A percentile compares a stretch with the other conserved stretches of the same genome.
Evolutionary conservation across 2,329 filamentous ascomycete species (phyloP).

Genomic region (Colletotrichum musae): DNA sequence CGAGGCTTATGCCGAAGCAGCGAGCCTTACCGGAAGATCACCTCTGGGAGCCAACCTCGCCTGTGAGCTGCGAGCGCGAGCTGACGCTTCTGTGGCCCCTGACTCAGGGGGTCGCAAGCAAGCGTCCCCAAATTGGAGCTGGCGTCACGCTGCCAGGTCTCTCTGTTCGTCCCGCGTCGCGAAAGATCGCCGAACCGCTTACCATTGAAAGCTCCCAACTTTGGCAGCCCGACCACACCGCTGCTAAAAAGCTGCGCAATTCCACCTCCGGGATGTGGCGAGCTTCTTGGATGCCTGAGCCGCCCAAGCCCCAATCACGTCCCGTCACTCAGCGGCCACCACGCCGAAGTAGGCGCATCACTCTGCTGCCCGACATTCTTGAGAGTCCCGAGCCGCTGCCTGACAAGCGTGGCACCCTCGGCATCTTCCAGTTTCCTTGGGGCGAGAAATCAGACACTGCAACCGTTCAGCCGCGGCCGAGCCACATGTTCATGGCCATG

Average conservation of each 20-base stretch:
- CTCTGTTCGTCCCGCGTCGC: conserved; percentile 52
- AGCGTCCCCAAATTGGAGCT: conserved; percentile 14
- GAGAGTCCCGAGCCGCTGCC: conserved; percentile 73
- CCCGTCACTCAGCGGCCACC: conserved; percentile 67
- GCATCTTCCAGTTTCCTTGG: conserved; percentile 77
- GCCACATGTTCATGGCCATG: conserved; percentile 61
- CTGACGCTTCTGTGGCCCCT: conserved; percentile 17
- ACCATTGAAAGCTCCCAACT: conserved; percentile 54
- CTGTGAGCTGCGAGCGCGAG: conserved; percentile 33
- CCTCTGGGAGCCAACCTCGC: conserved; percentile 35
- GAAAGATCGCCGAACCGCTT: conserved; percentile 52
- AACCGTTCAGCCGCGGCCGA: conserved; percentile 56
- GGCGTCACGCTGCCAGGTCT: conserved; percentile 47
- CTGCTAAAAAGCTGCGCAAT: conserved; percentile 42
- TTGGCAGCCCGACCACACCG: conserved; percentile 52
- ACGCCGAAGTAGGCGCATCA: conserved; percentile 69
- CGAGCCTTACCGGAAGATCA: conserved; percentile 29
- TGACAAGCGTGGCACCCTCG: conserved; percentile 71
- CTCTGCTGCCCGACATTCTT: conserved; percentile 73
- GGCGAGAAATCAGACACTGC: conserved; percentile 73
- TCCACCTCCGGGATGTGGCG: conserved; percentile 50
- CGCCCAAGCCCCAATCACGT: conserved; percentile 52
- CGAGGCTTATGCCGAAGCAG: conserved; percentile 38
- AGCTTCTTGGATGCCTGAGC: conserved; percentile 36
- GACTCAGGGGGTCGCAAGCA: conserved; percentile 30